A percentile compares a stretch with the other conserved stretches of the same genome.
These are phyloP conservation scores for Botrytis squamosa DNA, from an alignment of 2,329 filamentous ascomycete species.

Conservation along the genomic window DNA sequence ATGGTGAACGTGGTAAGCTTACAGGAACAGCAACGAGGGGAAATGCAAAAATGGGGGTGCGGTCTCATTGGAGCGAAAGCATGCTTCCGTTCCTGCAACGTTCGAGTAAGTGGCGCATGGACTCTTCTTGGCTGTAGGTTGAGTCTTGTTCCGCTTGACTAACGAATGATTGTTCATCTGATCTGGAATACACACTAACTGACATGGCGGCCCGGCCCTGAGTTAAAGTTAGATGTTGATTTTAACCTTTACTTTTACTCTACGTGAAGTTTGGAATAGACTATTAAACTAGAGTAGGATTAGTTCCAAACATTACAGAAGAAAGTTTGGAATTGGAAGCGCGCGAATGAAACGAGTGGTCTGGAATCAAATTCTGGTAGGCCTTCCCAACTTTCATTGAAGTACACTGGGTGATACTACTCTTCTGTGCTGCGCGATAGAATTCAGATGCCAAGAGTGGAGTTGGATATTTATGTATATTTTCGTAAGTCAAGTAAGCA, in stretches of 20 bases:
- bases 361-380: neutral
- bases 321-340: neutral
- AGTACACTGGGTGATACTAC: neutral
- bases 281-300: neutral
- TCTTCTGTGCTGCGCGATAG: neutral
- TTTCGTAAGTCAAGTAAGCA: neutral
- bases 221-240: neutral
- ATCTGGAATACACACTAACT: neutral
- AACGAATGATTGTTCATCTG: neutral
- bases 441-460: neutral
- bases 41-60: neutral
- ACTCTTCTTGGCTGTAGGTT: neutral
- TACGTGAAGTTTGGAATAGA: neutral
- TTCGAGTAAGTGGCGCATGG: neutral
- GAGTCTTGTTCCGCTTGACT: neutral
- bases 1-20: neutral
- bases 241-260: neutral
- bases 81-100: neutral
- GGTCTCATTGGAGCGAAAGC: neutral
- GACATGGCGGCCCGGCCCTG: neutral
- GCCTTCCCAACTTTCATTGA: neutral
- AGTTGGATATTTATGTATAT: neutral
- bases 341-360: neutral
- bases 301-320: too few relatives aligned
- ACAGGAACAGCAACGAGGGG: neutral